A percentile compares a stretch with the other conserved stretches of the same genome.
These are phyloP conservation scores for Hsuehochloa calcarea DNA, from an alignment of 176 grass and related monocot genomes.

Conservation along the genomic window DNA sequence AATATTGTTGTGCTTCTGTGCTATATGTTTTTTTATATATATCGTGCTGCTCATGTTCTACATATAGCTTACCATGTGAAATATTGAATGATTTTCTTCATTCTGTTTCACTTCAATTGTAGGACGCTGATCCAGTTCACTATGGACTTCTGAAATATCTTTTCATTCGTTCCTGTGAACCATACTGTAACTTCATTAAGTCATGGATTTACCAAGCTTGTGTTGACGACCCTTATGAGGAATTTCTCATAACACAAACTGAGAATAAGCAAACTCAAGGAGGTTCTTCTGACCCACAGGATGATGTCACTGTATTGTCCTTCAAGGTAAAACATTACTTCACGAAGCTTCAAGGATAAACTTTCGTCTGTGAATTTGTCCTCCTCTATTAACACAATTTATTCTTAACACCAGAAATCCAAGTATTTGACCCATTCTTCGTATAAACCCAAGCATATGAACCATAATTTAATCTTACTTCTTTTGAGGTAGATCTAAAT, in stretches of 20 bases:
- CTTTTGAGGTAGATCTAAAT: conserved; percentile 13
- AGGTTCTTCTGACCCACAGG: conserved; percentile 18
- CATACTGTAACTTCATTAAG: conserved; percentile 91
- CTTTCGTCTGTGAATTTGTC: background rate
- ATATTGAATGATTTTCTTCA: conserved; percentile 14
- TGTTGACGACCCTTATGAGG: conserved; percentile 78
- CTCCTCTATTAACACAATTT: background rate
- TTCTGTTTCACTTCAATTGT: conserved; percentile 44
- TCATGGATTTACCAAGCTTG: conserved; percentile 88
- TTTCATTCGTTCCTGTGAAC: conserved; percentile 76
- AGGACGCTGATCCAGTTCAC: conserved; percentile 92
- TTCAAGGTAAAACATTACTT: conserved; percentile 66
- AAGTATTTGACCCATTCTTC: background rate
- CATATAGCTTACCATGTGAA: conserved; percentile 11
- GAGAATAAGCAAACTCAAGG: conserved; percentile 40
- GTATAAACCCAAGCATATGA: background rate
- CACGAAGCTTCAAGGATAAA: conserved; percentile 35
- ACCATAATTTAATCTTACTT: conserved; percentile 19
- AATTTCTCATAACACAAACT: conserved; percentile 63
- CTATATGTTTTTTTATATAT: background rate
- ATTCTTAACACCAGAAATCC: conserved; percentile 10
- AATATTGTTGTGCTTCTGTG: background rate
- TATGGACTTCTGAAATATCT: conserved; percentile 83
- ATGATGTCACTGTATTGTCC: conserved; percentile 39
- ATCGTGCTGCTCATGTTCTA: conserved; percentile 25